phyloP scores from a whole-genome alignment of 2,329 filamentous ascomycete genomes.

The Blastomyces gilchristii region DNA sequence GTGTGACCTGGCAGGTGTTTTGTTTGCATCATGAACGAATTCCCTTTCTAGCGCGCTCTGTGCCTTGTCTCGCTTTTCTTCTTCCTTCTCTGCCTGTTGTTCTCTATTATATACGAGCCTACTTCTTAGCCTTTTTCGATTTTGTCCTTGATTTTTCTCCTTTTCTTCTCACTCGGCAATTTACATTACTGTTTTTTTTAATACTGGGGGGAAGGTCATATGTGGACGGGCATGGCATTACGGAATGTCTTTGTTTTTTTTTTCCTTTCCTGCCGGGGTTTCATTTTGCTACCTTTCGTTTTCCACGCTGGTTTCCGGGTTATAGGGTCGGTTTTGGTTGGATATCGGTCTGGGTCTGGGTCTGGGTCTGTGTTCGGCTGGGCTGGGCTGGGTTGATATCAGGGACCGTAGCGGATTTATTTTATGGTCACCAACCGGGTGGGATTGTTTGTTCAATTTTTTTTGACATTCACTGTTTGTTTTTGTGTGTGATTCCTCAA shows the following conservation, averaged over 20 bases:
- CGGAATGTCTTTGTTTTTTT: background rate
- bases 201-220: background rate
- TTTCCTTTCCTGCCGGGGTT: background rate
- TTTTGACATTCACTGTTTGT: background rate
- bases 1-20: background rate
- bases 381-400: background rate
- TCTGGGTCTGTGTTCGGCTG: background rate
- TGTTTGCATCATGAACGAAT: background rate
- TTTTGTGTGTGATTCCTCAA: background rate
- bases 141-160: background rate
- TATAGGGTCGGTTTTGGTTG: background rate
- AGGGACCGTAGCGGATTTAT: background rate
- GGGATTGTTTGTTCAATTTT: background rate
- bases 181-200: background rate
- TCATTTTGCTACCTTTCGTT: background rate
- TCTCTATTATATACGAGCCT: background rate
- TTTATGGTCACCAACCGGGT: background rate
- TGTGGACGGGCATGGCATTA: background rate
- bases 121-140: background rate
- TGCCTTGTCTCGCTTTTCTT: background rate
- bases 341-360: no score
- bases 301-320: background rate
- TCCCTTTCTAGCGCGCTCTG: background rate
- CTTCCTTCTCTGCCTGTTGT: background rate
- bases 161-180: background rate